Conservation (phyloP, 768 basidiomycete genomes). For the Kwoniella dendrophila region DNA sequence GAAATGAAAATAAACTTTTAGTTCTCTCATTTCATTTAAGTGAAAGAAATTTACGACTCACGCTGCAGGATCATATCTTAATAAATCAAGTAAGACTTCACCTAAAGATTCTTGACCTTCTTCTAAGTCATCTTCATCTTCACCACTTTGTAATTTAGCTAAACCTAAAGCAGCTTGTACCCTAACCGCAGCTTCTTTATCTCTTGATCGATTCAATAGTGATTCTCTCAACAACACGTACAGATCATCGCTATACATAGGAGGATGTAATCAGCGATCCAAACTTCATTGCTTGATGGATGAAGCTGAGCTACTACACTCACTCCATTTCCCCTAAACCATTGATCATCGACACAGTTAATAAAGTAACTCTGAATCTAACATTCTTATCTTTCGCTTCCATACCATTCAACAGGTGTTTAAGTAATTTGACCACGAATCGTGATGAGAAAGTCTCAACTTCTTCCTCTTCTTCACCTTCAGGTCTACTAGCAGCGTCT, state of each 20-base stretch:
- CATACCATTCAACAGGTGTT: constrained; percentile 76
- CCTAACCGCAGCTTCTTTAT: constrained; percentile 77
- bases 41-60: constrained; percentile 57
- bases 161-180: constrained; percentile 79
- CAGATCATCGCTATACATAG: constrained; percentile 67
- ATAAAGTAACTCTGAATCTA: constrained; percentile 75
- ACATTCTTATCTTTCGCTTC: constrained; percentile 82
- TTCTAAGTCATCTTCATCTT: constrained; percentile 64
- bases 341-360: constrained; percentile 76
- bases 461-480: constrained; percentile 59
- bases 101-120: constrained; percentile 52
- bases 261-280: background rate
- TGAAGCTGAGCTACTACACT: constrained; percentile 46
- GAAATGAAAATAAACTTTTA: constrained; percentile 1
- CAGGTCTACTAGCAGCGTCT: constrained; percentile 56
- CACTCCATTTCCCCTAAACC: constrained; percentile 85
- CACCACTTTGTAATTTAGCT: constrained; percentile 72
- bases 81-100: constrained; percentile 60
- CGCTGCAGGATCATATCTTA: constrained; percentile 75
- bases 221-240: constrained; percentile 66
- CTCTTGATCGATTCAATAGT: constrained; percentile 71
- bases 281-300: background rate
- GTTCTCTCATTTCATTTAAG: background rate
- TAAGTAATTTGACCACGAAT: constrained; percentile 69
- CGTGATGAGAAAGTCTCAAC: constrained; percentile 72